phyloP scores from a whole-genome alignment of 1,139 yeast genomes.

The Kodamaea ohmeri region DNA sequence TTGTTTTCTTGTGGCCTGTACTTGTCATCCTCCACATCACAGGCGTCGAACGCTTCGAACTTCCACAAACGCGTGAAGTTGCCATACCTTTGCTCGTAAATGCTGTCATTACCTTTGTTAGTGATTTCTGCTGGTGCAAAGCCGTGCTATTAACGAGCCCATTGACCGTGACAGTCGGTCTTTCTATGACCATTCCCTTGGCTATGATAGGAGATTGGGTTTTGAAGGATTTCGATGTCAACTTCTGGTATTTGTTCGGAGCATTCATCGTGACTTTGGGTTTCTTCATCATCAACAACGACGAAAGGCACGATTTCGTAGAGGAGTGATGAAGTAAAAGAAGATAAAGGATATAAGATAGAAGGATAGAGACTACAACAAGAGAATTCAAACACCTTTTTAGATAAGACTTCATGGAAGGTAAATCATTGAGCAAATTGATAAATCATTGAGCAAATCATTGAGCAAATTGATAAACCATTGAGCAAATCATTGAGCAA shows the following conservation, averaged over 20 bases:
- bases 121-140: conserved; percentile 94
- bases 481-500: too few species aligned
- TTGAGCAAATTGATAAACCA: too few species aligned
- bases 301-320: conserved; percentile 60
- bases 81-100: conserved; percentile 58
- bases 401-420: too few species aligned
- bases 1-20: conserved; percentile 81
- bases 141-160: conserved; percentile 94
- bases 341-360: not conserved
- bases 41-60: conserved; percentile 65
- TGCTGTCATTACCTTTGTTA: conserved; percentile 73
- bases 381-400: not conserved
- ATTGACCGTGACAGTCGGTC: conserved; percentile 89
- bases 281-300: conserved; percentile 77
- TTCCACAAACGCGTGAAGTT: conserved; percentile 58
- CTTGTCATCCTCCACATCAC: conserved; percentile 59
- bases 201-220: conserved; percentile 91
- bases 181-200: conserved; percentile 88
- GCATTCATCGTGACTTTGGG: conserved; percentile 79
- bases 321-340: conserved; percentile 4
- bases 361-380: not conserved
- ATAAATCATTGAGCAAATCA: too few species aligned
- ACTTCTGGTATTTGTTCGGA: conserved; percentile 67
- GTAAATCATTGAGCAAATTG: too few species aligned
- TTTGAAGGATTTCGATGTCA: conserved; percentile 60